These are phyloP conservation scores for Skeletonema potamos DNA, from an alignment of 108 stramenopile species.

Conservation along the genomic window DNA sequence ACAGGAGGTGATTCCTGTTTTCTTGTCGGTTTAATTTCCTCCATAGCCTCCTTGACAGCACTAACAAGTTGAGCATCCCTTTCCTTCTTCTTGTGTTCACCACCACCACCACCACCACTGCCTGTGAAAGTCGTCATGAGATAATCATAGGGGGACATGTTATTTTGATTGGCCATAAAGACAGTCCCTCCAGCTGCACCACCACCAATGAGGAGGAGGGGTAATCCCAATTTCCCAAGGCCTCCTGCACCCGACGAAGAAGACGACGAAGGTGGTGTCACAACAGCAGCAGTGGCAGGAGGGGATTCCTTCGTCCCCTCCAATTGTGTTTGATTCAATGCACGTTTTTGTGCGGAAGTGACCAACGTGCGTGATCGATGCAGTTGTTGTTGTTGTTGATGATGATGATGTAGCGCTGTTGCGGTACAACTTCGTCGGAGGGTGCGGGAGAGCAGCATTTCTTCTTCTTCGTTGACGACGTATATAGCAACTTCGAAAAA, in stretches of 20 bases:
- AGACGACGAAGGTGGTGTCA: slow-evolving; percentile 3
- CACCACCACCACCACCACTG: neutral
- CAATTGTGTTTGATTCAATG: slow-evolving; percentile 53
- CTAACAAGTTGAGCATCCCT: slow-evolving; percentile 3
- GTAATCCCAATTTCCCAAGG: neutral
- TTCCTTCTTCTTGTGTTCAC: slow-evolving; percentile 12
- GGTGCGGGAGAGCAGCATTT: neutral
- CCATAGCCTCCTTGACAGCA: slow-evolving; percentile 22
- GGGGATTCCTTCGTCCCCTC: slow-evolving; percentile 17
- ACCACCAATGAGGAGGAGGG: slow-evolving; percentile 15
- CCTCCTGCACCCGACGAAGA: slow-evolving; percentile 7
- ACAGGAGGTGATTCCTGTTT: neutral
- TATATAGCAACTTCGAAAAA: too few species aligned
- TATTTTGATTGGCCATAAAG: slow-evolving; percentile 44
- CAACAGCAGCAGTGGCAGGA: neutral
- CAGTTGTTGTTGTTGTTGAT: neutral
- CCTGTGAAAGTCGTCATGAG: slow-evolving; percentile 7
- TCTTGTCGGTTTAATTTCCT: slow-evolving; percentile 6
- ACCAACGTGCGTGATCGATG: slow-evolving; percentile 1
- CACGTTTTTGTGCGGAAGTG: slow-evolving; percentile 45
- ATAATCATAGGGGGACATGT: slow-evolving; percentile 36
- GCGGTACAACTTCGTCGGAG: neutral
- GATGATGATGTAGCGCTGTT: neutral
- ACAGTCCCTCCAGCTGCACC: slow-evolving; percentile 23
- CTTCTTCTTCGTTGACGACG: neutral